Conservation (phyloP, 257 asterid genomes). For the Solanum habrochaites region DNA sequence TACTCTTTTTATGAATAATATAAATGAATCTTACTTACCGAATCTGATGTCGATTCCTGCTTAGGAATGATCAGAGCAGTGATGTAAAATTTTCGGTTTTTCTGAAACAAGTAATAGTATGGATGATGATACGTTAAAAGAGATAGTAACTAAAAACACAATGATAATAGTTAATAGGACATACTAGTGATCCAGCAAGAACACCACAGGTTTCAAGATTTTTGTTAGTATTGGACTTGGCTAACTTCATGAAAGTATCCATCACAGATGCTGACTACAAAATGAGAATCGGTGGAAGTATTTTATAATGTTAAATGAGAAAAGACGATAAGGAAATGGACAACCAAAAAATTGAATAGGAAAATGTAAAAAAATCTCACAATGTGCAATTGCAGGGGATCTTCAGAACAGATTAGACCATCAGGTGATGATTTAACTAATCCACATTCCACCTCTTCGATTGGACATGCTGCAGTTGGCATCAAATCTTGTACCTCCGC, state of each 20-base stretch:
- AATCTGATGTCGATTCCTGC: constrained; percentile 97
- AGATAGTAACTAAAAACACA: neutral
- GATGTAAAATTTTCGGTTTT: constrained; percentile 62
- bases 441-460: constrained; percentile 28
- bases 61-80: constrained; percentile 94
- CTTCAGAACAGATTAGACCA: constrained; percentile 54
- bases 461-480: constrained; percentile 29
- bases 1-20: neutral
- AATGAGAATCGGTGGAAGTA: constrained; percentile 4
- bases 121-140: neutral
- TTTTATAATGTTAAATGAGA: neutral
- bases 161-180: constrained; percentile 8
- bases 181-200: constrained; percentile 93
- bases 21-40: constrained; percentile 35
- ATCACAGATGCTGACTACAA: constrained; percentile 72
- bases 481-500: constrained; percentile 80
- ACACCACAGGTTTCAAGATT: constrained; percentile 93
- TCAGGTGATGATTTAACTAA: constrained; percentile 30
- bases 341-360: neutral
- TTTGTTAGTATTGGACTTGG: constrained; percentile 75
- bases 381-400: constrained; percentile 83
- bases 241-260: constrained; percentile 87
- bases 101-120: constrained; percentile 34
- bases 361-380: constrained; percentile 29
- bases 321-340: neutral